Percentiles rank a stretch among this genome's conserved stretches.
phyloP scores from a whole-genome alignment of 75 land plant species.

The Picea glauca region DNA sequence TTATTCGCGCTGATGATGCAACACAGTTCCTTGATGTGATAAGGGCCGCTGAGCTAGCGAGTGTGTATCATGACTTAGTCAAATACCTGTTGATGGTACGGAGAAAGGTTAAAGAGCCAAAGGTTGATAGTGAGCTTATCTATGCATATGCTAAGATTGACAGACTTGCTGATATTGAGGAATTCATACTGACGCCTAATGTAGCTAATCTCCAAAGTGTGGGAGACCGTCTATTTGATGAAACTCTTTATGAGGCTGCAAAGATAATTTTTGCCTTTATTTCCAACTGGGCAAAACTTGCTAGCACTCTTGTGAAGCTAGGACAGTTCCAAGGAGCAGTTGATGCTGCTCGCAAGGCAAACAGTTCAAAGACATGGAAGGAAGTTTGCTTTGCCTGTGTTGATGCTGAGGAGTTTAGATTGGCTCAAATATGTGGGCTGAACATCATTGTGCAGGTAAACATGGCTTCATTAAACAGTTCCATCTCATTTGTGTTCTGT shows the following conservation, averaged over 20 bases:
- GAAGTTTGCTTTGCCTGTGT: constrained; percentile 99
- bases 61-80: constrained; percentile 86
- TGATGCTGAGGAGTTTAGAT: constrained; percentile 96
- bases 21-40: constrained; percentile 92
- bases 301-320: constrained; percentile 82
- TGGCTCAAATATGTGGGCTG: constrained; percentile 98
- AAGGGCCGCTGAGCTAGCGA: constrained; percentile 60
- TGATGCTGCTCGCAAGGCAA: constrained; percentile 98
- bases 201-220: constrained; percentile 96
- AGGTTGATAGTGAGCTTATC: constrained; percentile 95
- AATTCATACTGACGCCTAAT: constrained; percentile 95
- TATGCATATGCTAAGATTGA: constrained; percentile 99
- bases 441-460: constrained; percentile 94
- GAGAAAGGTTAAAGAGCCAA: constrained; percentile 87
- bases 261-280: constrained; percentile 92
- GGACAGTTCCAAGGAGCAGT: constrained; percentile 96
- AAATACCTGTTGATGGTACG: constrained; percentile 94
- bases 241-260: constrained; percentile 90
- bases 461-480: neutral
- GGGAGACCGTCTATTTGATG: constrained; percentile 96
- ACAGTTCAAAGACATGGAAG: constrained; percentile 94
- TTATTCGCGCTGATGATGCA: constrained; percentile 96
- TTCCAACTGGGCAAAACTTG: constrained; percentile 96
- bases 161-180: constrained; percentile 87
- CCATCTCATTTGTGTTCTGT: neutral